Conservation (phyloP, 2,329 filamentous ascomycete genomes). For the Dactylella cylindrospora region DNA sequence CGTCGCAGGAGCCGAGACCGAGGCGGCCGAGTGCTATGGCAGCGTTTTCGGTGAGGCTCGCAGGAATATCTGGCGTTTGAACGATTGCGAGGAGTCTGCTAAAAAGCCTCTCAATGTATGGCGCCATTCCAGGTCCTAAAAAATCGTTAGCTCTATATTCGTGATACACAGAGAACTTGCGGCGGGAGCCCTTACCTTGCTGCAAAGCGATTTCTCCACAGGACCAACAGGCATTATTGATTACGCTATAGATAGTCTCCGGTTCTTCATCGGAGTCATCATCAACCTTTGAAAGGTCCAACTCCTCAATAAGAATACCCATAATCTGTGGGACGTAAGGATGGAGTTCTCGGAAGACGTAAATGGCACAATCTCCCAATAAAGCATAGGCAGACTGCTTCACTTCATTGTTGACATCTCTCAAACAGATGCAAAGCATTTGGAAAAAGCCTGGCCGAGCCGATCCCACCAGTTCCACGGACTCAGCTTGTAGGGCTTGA, state of each 20-base stretch:
- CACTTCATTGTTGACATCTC: conserved; percentile 86
- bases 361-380: conserved; percentile 91
- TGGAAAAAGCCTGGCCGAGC: conserved; percentile 86
- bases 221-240: conserved; percentile 99
- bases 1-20: conserved; percentile 73
- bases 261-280: conserved; percentile 74
- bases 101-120: conserved; percentile 75
- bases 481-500: conserved; percentile 75
- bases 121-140: conserved; percentile 62
- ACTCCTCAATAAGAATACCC: conserved; percentile 79
- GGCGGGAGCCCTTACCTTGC: conserved; percentile 58
- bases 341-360: conserved; percentile 79
- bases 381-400: conserved; percentile 94
- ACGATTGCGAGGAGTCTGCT: conserved; percentile 78
- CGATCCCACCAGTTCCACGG: conserved; percentile 71
- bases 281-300: conserved; percentile 63
- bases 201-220: conserved; percentile 87
- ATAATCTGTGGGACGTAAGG: conserved; percentile 72
- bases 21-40: conserved; percentile 88
- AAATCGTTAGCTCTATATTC: conserved; percentile 49
- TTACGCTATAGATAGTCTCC: conserved; percentile 82
- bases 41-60: conserved; percentile 87
- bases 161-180: no score
- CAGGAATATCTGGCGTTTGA: conserved; percentile 78
- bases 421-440: conserved; percentile 83